These are phyloP conservation scores for Tuber melanosporum DNA, from an alignment of 495 filamentous ascomycete species.

Conservation along the genomic window DNA sequence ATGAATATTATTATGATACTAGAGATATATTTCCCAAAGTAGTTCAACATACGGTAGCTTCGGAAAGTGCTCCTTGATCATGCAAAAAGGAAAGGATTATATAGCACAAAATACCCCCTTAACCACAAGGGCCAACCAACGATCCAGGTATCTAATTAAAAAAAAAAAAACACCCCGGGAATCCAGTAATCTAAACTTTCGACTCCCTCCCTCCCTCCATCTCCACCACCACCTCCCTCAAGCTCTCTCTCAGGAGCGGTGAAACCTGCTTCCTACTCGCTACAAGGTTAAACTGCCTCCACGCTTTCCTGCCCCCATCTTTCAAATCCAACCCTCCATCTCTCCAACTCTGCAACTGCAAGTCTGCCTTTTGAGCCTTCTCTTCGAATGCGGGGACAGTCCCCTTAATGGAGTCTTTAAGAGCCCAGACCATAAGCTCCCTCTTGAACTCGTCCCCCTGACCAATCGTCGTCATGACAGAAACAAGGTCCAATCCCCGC, in stretches of 20 bases:
- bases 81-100: neutral
- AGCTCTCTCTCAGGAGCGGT: constrained; percentile 60
- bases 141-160: neutral
- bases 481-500: constrained; percentile 57
- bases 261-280: constrained; percentile 85
- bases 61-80: neutral
- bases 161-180: neutral
- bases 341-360: constrained; percentile 51
- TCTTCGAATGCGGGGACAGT: constrained; percentile 53
- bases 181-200: constrained; percentile 12
- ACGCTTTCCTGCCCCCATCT: constrained; percentile 50
- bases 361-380: constrained; percentile 48
- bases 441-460: constrained; percentile 55
- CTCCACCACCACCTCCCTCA: constrained; percentile 12
- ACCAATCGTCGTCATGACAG: constrained; percentile 64
- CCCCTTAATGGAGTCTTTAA: constrained; percentile 45
- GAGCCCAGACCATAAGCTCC: constrained; percentile 67
- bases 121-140: neutral
- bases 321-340: constrained; percentile 38
- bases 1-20: too few species aligned
- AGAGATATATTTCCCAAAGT: neutral
- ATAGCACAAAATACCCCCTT: neutral
- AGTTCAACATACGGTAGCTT: neutral
- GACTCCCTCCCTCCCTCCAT: neutral
- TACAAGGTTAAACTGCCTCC: constrained; percentile 61